Evolutionary conservation across 441 rosid species (phyloP), one percentile per base, ranked within the genome.

Genomic region (Mallotus repandus): DNA sequence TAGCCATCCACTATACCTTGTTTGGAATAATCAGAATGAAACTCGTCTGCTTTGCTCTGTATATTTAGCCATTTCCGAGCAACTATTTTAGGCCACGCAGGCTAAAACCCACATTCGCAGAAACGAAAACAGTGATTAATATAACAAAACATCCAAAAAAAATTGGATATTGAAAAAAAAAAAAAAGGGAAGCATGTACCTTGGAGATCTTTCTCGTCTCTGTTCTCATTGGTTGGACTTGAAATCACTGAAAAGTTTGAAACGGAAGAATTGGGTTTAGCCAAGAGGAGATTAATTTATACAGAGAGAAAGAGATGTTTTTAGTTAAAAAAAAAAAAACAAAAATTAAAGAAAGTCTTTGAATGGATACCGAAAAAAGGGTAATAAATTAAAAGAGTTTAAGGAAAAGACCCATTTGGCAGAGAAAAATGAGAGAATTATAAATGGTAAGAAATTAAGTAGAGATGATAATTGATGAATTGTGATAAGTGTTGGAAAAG

Each of bases 31-130:
- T 93, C 98, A 2, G 97, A 89, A 65, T 87, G 85, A 73, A 87
- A 93, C 76, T 91, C 94, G 43, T 83, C 89, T 29, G 83, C 84
- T 72, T 87, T 80, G 49, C 88, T 84, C 54, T 82, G 86, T 79
- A 91, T 79, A 76, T 93, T 91, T 19, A 93, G 85, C 98, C 98
- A 93, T 82, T 91, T 93, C 59, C 84, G 84, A 19, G 76, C 98
- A 57, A 91, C 86, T 64, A 76, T 71, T 81, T 81, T 89, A 4
- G 96, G 94, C 98, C 98, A 91, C 43, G 92, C 88, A 41, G 89
- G 46, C 98, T 91, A 80, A 52, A n/a, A 62, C 8, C 66, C 65
- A 75, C 12, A 7, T 22, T 63, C 32, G 32, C 32, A 29, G 32
- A 29, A 29, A 29, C 32, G 43, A 35, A 59, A 12, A 68, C 25